Conservation (phyloP, 768 basidiomycete species). For the Amanita muscaria region DNA sequence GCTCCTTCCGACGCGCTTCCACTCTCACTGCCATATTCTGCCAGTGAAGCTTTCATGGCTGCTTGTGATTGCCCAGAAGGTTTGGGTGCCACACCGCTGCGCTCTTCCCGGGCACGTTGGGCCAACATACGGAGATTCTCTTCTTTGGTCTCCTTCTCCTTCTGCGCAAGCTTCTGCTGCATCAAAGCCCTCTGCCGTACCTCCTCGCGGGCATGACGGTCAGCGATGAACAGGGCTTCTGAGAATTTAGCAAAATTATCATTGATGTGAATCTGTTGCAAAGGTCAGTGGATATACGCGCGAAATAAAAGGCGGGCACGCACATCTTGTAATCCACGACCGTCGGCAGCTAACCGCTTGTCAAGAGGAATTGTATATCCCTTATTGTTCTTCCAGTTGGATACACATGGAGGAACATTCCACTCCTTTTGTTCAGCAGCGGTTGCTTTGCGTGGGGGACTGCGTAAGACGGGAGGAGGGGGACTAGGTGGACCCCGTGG, state of each 20-base stretch:
- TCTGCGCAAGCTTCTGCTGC: slow-evolving; percentile 98
- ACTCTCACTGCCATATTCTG: slow-evolving; percentile 81
- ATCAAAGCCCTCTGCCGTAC: slow-evolving; percentile 93
- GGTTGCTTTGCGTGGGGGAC: slow-evolving; percentile 93
- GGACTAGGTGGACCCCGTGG: slow-evolving; percentile 94
- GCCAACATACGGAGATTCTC: slow-evolving; percentile 91
- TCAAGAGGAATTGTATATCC: slow-evolving; percentile 99
- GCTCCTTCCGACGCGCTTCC: slow-evolving; percentile 43
- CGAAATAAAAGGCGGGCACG: slow-evolving; percentile 22
- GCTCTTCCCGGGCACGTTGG: slow-evolving; percentile 92
- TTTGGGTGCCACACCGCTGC: slow-evolving; percentile 66
- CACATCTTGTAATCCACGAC: slow-evolving; percentile 96
- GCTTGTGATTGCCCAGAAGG: slow-evolving; percentile 61
- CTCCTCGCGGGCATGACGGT: slow-evolving; percentile 96
- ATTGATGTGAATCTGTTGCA: slow-evolving; percentile 86
- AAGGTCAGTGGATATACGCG: background rate
- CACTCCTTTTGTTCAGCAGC: slow-evolving; percentile 98
- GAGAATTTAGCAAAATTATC: slow-evolving; percentile 99
- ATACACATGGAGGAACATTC: slow-evolving; percentile 99
- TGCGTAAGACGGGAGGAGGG: slow-evolving; percentile 89
- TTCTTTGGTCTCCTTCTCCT: slow-evolving; percentile 95
- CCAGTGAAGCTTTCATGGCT: slow-evolving; percentile 67
- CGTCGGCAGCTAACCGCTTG: slow-evolving; percentile 95
- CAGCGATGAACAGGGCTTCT: slow-evolving; percentile 90
- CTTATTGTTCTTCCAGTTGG: slow-evolving; percentile 99